Base-by-base conservation (phyloP, 768 basidiomycete genomes). In the Agaricus sinodeliciosus region DNA sequence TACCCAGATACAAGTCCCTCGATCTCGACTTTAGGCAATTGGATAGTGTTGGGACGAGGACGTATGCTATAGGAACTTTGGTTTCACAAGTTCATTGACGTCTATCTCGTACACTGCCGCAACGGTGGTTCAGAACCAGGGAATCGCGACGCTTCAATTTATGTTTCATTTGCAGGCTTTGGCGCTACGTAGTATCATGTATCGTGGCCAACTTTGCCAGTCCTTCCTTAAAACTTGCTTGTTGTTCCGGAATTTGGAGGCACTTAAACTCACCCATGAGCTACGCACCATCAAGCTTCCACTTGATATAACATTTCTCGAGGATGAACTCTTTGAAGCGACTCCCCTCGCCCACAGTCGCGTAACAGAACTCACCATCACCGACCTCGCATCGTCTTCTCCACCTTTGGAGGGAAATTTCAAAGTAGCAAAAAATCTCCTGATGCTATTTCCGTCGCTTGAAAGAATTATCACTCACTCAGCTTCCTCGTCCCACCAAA, bases 361-460 rank as follows among this genome's bases (percentile, higher is more conserved):
- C 4, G 18, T 44, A 11, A 27, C 31, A 37, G 42, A 43, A 25
- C 42, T 51, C 15, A 51, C 50, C 11, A 13, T 51, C 7, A 43
- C 50, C 9, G 35, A 18, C 4, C 3, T 51, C 35, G 18, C 31
- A 4, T n/a, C 22, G 1, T 15, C 16, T 11, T 34, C 42, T 9
- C 8, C 27, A 8, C n/a, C 13, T 15, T 25, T 51, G 5, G 52
- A 47, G 31, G 27, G 31, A n/a, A 54, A 54, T 15, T 41, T 48
- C 13, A 16, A 34, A 4, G 4, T 54, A 16, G 41, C 40, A n/a
- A 48, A 35, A 34, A 48, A 54, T 43, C 19, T 44, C n/a, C 27
- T 25, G 22, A 27, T 55, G 25, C 15, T 49, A 28, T 43, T 56
- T 49, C 51, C 42, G 19, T 22, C 9, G 36, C 42, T 51, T 31